Percentiles rank a stretch among this genome's conserved stretches.
phyloP scores from a whole-genome alignment of 1,284 basidiomycete species.

The Fomitopsis palustris region DNA sequence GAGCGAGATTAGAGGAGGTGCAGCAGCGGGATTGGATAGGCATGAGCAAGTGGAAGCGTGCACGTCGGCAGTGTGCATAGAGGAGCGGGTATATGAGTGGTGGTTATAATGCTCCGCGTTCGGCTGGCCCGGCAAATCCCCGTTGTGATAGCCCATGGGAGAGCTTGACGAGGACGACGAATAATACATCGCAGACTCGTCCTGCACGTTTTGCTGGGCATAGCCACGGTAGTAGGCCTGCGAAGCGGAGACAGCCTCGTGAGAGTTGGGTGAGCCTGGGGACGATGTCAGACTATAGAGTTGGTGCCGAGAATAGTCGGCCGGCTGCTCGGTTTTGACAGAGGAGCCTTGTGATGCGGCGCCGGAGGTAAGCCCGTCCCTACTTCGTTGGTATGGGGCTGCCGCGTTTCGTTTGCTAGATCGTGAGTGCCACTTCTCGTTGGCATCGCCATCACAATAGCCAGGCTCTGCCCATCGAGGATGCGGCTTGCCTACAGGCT shows the following conservation, averaged over 20 bases:
- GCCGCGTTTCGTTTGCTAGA: slow-evolving; percentile 50
- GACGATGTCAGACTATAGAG: slow-evolving; percentile 30
- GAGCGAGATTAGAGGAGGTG: slow-evolving; percentile 54
- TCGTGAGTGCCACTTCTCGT: slow-evolving; percentile 81
- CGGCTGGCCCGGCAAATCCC: slow-evolving; percentile 12
- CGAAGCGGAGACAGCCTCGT: slow-evolving; percentile 16
- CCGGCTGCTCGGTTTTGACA: slow-evolving; percentile 33
- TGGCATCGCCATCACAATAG: slow-evolving; percentile 73
- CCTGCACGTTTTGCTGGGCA: slow-evolving; percentile 19
- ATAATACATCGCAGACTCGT: slow-evolving; percentile 21
- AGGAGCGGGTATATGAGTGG: slow-evolving; percentile 23
- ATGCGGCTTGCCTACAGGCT: slow-evolving; percentile 67
- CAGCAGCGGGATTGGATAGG: slow-evolving; percentile 57
- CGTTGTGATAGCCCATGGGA: slow-evolving; percentile 26
- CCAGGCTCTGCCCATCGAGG: slow-evolving; percentile 77
- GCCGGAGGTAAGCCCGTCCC: slow-evolving; percentile 12
- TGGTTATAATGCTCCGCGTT: slow-evolving; percentile 25
- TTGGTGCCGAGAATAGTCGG: slow-evolving; percentile 21
- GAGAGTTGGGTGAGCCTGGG: slow-evolving; percentile 15
- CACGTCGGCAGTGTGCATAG: slow-evolving; percentile 32
- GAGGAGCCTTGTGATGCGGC: slow-evolving; percentile 16
- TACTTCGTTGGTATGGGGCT: slow-evolving; percentile 23
- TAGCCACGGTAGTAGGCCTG: slow-evolving; percentile 13
- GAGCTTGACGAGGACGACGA: slow-evolving; percentile 32
- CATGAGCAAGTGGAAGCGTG: slow-evolving; percentile 54